A percentile compares a stretch with the other conserved stretches of the same genome.
Conservation (phyloP, 371 early-diverging fungal species). For the Apophysomyces ossiformis region DNA sequence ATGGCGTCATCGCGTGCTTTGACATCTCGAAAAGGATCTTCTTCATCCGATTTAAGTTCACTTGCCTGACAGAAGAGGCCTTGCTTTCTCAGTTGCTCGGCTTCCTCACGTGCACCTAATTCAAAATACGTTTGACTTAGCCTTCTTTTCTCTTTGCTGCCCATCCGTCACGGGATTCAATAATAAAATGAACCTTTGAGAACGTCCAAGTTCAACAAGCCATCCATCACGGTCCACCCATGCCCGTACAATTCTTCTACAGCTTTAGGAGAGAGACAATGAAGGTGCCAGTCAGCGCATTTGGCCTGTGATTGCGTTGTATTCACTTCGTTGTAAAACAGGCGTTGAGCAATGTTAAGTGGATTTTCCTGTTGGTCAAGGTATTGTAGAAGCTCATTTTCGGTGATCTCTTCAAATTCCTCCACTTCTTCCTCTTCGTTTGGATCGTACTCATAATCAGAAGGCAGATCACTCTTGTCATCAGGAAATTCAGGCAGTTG, state of each 20-base stretch:
- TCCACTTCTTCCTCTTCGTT: constrained; percentile 50
- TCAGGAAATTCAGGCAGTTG: constrained; percentile 63
- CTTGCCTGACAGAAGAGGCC: constrained; percentile 40
- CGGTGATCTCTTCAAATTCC: constrained; percentile 58
- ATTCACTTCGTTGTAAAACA: constrained; percentile 56
- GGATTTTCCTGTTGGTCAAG: constrained; percentile 57
- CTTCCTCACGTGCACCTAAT: constrained; percentile 40
- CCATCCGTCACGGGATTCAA: background rate
- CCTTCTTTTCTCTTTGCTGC: background rate
- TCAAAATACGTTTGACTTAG: background rate
- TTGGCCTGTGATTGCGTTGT: constrained; percentile 36
- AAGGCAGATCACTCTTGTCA: constrained; percentile 61
- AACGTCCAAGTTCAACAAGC: constrained; percentile 43
- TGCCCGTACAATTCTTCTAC: constrained; percentile 55
- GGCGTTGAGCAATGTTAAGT: constrained; percentile 48
- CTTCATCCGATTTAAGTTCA: constrained; percentile 36
- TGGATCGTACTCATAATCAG: constrained; percentile 64
- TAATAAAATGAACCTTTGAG: constrained; percentile 34
- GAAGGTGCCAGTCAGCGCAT: constrained; percentile 26
- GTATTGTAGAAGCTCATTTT: constrained; percentile 55
- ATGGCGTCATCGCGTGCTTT: constrained; percentile 67
- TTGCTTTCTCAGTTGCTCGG: constrained; percentile 26
- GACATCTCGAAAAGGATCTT: constrained; percentile 64
- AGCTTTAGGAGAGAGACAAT: constrained; percentile 32
- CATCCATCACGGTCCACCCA: constrained; percentile 60